These are phyloP conservation scores for Exophiala alcalophila DNA, from an alignment of 2,329 filamentous ascomycete genomes.

Conservation along the genomic window DNA sequence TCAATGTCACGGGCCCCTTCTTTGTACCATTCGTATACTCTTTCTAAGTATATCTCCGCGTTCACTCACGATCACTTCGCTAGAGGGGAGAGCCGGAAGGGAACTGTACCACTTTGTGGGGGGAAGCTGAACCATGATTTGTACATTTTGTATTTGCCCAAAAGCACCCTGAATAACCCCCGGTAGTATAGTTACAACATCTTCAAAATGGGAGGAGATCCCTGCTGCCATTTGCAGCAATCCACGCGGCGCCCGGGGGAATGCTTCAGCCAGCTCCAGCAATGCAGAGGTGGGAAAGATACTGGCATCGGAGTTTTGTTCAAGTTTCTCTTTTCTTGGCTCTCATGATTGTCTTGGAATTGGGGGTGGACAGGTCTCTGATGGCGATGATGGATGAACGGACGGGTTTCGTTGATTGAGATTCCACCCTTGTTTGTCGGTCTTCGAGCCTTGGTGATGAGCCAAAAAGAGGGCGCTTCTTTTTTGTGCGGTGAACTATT, in stretches of 20 bases:
- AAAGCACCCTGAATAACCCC: conserved; percentile 2
- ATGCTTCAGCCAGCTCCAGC: neutral
- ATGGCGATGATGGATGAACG: too few species aligned
- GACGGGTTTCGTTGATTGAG: neutral
- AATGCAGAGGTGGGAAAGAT: neutral
- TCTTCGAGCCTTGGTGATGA: too few species aligned
- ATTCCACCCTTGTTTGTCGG: neutral
- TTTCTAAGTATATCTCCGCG: too few species aligned
- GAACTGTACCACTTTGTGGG: too few species aligned
- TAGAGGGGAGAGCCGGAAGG: too few species aligned
- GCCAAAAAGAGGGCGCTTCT: too few species aligned
- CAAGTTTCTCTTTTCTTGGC: neutral
- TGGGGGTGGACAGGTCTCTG: neutral
- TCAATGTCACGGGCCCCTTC: too few species aligned
- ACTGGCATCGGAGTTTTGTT: neutral
- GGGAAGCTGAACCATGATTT: neutral
- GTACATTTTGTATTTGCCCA: conserved; percentile 8
- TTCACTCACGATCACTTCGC: too few species aligned
- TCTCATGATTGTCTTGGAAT: neutral
- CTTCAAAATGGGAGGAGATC: neutral
- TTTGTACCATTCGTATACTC: too few species aligned
- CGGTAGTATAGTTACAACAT: conserved; percentile 11
- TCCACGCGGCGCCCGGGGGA: neutral
- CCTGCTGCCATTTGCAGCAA: neutral
- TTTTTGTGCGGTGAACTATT: too few species aligned